phyloP scores from a whole-genome alignment of 2,329 filamentous ascomycete species.

The Chalara sp. region DNA sequence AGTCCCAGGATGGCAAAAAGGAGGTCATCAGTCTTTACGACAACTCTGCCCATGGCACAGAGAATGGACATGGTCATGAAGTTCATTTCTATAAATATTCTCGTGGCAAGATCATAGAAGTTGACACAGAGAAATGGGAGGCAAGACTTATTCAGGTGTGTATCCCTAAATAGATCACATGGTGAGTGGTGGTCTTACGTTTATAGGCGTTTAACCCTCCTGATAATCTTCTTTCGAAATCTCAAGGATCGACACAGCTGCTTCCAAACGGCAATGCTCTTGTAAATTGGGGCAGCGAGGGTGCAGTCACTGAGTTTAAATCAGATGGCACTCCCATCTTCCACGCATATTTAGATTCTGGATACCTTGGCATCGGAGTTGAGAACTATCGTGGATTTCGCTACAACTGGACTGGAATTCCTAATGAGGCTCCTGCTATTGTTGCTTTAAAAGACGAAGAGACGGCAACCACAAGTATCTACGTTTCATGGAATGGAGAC shows the following conservation, averaged over 20 bases:
- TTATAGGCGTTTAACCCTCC: slow-evolving; percentile 12
- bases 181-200: too few species aligned
- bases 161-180: too few species aligned
- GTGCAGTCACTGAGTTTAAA: slow-evolving; percentile 18
- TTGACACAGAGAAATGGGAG: slow-evolving; percentile 13
- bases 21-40: slow-evolving; percentile 19
- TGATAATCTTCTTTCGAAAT: slow-evolving; percentile 13
- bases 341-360: slow-evolving; percentile 33
- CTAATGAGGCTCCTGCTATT: slow-evolving; percentile 30
- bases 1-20: slow-evolving; percentile 8
- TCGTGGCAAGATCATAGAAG: slow-evolving; percentile 16
- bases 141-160: slow-evolving; percentile 9
- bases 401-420: slow-evolving; percentile 33
- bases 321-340: slow-evolving; percentile 29
- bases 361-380: slow-evolving; percentile 19
- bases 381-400: slow-evolving; percentile 33
- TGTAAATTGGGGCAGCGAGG: slow-evolving; percentile 18
- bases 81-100: slow-evolving; percentile 10
- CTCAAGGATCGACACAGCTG: slow-evolving; percentile 18
- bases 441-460: slow-evolving; percentile 28
- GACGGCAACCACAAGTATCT: slow-evolving; percentile 28
- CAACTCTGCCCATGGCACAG: slow-evolving; percentile 13
- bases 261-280: slow-evolving; percentile 19
- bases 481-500: slow-evolving; percentile 49
- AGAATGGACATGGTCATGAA: slow-evolving; percentile 9